Base-by-base conservation (phyloP, 2,329 filamentous ascomycete species). In the Pseudogymnoascus pannorum region DNA sequence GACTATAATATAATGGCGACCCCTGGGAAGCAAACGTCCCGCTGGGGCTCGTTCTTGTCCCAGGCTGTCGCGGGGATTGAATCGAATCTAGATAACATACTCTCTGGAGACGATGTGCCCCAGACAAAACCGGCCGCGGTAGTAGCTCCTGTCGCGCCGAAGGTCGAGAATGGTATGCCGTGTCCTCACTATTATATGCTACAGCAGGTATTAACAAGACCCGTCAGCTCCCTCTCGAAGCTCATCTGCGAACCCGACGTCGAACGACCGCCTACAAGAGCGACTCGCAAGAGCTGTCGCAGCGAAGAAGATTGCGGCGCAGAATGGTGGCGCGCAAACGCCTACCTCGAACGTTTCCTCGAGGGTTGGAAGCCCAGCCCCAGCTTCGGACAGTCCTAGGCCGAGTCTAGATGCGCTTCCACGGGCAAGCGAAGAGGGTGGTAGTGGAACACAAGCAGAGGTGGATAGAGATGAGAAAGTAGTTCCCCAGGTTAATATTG, bases 21-120 rank as follows among this genome's bases (percentile, higher is more conserved):
- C 59, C 66, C 70, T 29, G 51, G 62, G 26, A 73, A 75, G 61
- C 66, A 83, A 67, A 77, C 81, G 64, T 82, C 83, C 58, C 82
- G 83, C 84, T 92, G 89, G 89, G 88, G 87, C 51, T 86, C 85
- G 31, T 88, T 96, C 72, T 81, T 97, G 63, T 89, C 92, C 66
- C 91, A 93, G 75, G 92, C 93, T 65, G 91, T 97, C 64, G 92
- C 92, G 60, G 92, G 92, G 64, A 89, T 99, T 62, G 94, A 99
- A 77, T 95, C 92, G 63, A 87, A 90, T 44, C 83, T 99, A 63
- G 94, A 99, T 74, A 92, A 85, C 58, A 96, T 99, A 62, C 82
- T 99, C 64, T 86, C 91, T 60, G 92, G 97, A 67, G 86, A 90
- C 61, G 85, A 87, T 44, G 83, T 74, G 31, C 74, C 75, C 58